phyloP scores from a whole-genome alignment of 306 rosid species.

The Cucumis hystrix region DNA sequence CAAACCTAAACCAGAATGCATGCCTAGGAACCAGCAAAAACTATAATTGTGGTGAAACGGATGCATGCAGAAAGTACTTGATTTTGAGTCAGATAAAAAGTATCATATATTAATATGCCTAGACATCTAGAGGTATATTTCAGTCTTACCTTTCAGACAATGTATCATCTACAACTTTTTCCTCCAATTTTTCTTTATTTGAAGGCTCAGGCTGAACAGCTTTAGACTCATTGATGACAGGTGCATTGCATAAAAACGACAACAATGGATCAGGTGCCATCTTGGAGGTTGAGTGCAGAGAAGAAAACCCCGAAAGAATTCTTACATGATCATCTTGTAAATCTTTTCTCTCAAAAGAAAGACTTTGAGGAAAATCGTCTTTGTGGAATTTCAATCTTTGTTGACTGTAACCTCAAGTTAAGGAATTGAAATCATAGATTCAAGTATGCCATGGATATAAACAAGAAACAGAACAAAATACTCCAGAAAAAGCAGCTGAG shows the following conservation, averaged over 20 bases:
- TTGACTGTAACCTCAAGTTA: constrained; percentile 41
- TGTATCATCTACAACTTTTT: constrained; percentile 18
- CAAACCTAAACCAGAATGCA: not conserved
- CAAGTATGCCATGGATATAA: not conserved
- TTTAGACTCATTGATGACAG: constrained; percentile 14
- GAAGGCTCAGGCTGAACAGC: constrained; percentile 27
- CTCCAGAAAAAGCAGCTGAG: not conserved
- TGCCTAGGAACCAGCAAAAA: not conserved
- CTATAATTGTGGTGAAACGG: not conserved
- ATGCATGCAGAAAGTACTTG: not conserved
- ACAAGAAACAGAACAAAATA: not conserved
- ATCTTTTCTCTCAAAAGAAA: constrained; percentile 34
- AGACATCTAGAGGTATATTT: not conserved
- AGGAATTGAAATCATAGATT: constrained; percentile 22
- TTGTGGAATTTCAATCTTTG: constrained; percentile 30
- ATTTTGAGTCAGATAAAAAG: not conserved
- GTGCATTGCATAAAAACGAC: constrained; percentile 30
- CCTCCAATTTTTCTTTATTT: constrained; percentile 29
- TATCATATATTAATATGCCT: not conserved
- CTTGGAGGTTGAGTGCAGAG: constrained; percentile 35
- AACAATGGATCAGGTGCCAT: constrained; percentile 37
- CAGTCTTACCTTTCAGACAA: constrained; percentile 34
- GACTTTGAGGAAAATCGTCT: constrained; percentile 24
- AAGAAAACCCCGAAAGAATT: constrained; percentile 18
- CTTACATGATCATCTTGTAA: constrained; percentile 21